Evolutionary conservation across 306 rosid genomes (phyloP).

Genomic region (Astragalus membranaceus): DNA sequence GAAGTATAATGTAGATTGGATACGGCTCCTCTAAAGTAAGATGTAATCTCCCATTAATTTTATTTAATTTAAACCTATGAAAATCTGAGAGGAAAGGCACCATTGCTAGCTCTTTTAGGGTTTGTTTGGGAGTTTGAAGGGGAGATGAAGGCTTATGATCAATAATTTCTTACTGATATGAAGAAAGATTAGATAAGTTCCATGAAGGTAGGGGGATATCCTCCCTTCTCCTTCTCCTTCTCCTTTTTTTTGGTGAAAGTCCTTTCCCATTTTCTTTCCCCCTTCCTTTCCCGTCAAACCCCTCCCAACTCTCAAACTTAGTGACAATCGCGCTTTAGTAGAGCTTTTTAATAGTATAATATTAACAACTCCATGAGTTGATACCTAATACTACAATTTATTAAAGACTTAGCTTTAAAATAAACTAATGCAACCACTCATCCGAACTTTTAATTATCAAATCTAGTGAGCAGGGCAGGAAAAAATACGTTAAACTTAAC

Average conservation of each 20-base stretch:
- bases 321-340: background rate
- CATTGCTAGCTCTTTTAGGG: background rate
- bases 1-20: background rate
- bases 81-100: background rate
- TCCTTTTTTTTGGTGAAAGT: too few species aligned
- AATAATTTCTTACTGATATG: too few species aligned
- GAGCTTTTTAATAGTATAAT: background rate
- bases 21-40: background rate
- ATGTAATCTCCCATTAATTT: background rate
- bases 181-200: too few species aligned
- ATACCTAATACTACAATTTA: background rate
- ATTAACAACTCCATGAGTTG: too few species aligned
- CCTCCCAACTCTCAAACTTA: too few species aligned
- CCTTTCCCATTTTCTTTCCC: too few species aligned
- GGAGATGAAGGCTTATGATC: too few species aligned
- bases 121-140: too few species aligned
- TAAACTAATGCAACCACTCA: background rate
- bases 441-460: background rate
- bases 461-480: background rate
- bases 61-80: background rate
- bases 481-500: background rate
- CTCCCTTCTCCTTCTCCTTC: too few species aligned
- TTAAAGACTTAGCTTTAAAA: background rate
- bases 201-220: too few species aligned
- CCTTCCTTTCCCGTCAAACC: too few species aligned